phyloP scores from a whole-genome alignment of 768 basidiomycete genomes.

The Auriscalpium vulgare region DNA sequence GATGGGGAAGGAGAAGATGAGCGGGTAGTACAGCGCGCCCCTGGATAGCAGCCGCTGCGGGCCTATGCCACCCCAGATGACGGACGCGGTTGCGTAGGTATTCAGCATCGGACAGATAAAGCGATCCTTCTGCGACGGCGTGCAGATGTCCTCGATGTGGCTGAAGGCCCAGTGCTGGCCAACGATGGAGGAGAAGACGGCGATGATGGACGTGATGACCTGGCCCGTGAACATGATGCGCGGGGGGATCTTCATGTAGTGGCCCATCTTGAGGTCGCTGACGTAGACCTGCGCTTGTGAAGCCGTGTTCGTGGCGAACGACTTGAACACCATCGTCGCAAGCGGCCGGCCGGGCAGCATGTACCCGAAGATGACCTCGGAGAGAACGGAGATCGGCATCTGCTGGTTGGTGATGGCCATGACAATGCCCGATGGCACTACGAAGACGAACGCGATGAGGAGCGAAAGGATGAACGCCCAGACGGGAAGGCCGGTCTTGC shows the following conservation, averaged over 20 bases:
- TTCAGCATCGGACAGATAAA: constrained; percentile 67
- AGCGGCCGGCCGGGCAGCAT: constrained; percentile 74
- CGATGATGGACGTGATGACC: constrained; percentile 48
- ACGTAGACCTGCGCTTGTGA: constrained; percentile 60
- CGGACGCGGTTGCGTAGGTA: constrained; percentile 61
- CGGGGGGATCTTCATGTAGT: constrained; percentile 88
- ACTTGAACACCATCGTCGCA: constrained; percentile 79
- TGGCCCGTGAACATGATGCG: constrained; percentile 70
- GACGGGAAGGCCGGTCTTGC: constrained; percentile 70
- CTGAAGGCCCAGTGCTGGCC: constrained; percentile 69
- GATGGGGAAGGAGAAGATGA: constrained; percentile 70
- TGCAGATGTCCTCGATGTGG: constrained; percentile 69
- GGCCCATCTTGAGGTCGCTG: constrained; percentile 76
- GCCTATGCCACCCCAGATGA: constrained; percentile 81
- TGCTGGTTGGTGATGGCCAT: constrained; percentile 86
- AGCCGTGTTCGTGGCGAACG: constrained; percentile 48
- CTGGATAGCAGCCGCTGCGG: constrained; percentile 60
- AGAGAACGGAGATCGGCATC: constrained; percentile 58
- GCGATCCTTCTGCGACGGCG: constrained; percentile 45
- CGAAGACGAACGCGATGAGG: constrained; percentile 44
- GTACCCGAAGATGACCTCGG: constrained; percentile 74
- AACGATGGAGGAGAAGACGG: constrained; percentile 47
- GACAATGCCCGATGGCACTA: constrained; percentile 72
- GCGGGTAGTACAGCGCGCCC: constrained; percentile 51
- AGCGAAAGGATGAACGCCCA: constrained; percentile 49